Conservation (phyloP, 768 basidiomycete species). For the Suillus cothurnatus region DNA sequence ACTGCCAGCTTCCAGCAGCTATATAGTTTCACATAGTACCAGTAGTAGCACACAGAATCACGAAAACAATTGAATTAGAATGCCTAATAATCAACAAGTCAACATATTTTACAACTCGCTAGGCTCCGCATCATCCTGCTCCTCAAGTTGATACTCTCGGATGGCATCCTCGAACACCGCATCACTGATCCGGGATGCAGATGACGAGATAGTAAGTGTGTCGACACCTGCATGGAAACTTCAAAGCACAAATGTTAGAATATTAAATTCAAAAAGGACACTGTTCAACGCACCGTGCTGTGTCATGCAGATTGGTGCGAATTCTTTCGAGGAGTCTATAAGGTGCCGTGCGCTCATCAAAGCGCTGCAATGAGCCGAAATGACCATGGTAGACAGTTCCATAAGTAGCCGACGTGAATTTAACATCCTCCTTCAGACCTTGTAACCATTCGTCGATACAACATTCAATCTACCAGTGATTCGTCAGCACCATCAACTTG, state of each 20-base stretch:
- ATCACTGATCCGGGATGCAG: background rate
- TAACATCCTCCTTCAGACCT: conserved; percentile 11
- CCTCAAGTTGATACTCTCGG: background rate
- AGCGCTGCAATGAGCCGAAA: background rate
- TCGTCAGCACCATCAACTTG: background rate
- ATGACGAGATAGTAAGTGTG: background rate
- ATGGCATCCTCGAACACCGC: background rate
- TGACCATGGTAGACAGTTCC: conserved; percentile 10
- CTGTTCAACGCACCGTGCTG: conserved; percentile 2
- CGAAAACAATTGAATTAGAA: background rate
- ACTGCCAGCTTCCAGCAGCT: background rate
- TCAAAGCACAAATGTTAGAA: background rate
- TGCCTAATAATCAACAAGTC: background rate
- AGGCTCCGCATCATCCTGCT: conserved; percentile 1
- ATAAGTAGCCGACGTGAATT: conserved; percentile 12
- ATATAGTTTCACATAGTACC: background rate
- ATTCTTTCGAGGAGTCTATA: background rate
- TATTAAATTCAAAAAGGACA: background rate
- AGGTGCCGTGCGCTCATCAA: background rate
- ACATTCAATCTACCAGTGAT: conserved; percentile 15
- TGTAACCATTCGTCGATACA: conserved; percentile 15
- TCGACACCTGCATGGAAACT: conserved; percentile 11
- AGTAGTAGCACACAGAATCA: background rate
- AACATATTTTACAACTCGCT: background rate
- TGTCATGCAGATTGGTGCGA: background rate